phyloP scores from a whole-genome alignment of 2,329 filamentous ascomycete genomes.

The Cryphonectria nitschkei region DNA sequence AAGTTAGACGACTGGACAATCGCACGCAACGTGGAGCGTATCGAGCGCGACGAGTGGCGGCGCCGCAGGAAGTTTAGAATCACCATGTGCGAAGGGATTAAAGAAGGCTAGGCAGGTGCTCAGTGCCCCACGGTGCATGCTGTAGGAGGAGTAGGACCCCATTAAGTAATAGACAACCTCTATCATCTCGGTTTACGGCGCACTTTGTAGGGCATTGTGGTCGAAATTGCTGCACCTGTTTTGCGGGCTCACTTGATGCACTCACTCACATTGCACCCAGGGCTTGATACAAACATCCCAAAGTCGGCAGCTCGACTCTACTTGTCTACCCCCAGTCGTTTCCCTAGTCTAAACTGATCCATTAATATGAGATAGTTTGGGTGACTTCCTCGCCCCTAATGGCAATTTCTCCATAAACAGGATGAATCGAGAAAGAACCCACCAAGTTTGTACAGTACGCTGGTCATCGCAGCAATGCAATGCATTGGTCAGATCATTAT shows the following conservation, averaged over 20 bases:
- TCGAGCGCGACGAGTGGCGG: conserved; percentile 27
- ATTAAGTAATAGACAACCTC: background rate
- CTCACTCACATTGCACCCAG: background rate
- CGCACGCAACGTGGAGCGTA: conserved; percentile 37
- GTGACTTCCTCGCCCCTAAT: background rate
- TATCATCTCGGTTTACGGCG: background rate
- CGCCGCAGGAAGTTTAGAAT: conserved; percentile 14
- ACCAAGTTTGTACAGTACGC: background rate
- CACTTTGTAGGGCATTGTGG: background rate
- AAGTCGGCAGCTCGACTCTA: background rate
- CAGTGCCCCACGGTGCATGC: background rate
- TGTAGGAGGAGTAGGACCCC: background rate
- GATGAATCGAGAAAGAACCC: background rate
- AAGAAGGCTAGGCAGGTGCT: conserved; percentile 27
- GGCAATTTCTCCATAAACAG: background rate
- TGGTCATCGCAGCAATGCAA: no score
- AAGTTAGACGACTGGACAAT: conserved; percentile 48
- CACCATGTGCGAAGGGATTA: conserved; percentile 27
- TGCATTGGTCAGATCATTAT: no score
- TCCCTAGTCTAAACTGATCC: background rate
- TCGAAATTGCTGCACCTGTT: background rate
- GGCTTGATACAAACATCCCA: background rate
- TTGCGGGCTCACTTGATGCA: background rate
- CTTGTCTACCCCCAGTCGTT: background rate
- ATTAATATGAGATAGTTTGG: background rate